Base-by-base conservation (phyloP, 306 rosid genomes). In the Vicia faba region DNA sequence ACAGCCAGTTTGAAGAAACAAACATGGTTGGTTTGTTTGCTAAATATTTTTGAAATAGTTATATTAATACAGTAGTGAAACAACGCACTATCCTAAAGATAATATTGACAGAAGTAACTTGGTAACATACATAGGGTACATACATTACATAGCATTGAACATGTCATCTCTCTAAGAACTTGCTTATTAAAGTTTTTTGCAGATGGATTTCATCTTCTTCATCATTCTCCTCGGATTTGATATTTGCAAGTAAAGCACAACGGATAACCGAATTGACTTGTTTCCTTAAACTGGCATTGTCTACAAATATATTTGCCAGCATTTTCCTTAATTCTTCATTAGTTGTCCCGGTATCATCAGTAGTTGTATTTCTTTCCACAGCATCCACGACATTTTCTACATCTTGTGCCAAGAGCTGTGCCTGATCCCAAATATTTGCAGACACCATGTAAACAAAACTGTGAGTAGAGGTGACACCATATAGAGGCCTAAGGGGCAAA, bases 391-490 rank as follows among this genome's bases (percentile, higher is more conserved):
- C 68, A 66, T 81, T 79, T 68, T 86, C 92, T 28, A 84, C 79
- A 36, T 88, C 91, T 64, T 83, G 95, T 5, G 91, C 95, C 5
- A 90, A 90, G 73, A 93, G 97, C 78, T 90, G 95, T 58, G 96
- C 96, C 99, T 93, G 95, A 70, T 73, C 59, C 66, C 78, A 70
- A 60, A 69, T 60, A 69, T 66, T 66, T 51, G 53, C 55, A 69
- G 43, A 71, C 46, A 56, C 11, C 70, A 46, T 16, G 71, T 25
- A 75, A 55, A 36, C 66, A 64, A 69, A 72, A 66, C 31, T 15
- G n/a, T 62, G 43, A 75, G 72, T 55, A 53, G 10, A 39, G 59
- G 11, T 11, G 10, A 60, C 65, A 44, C 68, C 46, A 72, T 39
- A 56, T 58, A 68, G 31, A 23, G 12, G 60, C 62, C 51, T 59